phyloP scores from a whole-genome alignment of 805 yeast genomes.

The Cyberlindnera mycetangii region DNA sequence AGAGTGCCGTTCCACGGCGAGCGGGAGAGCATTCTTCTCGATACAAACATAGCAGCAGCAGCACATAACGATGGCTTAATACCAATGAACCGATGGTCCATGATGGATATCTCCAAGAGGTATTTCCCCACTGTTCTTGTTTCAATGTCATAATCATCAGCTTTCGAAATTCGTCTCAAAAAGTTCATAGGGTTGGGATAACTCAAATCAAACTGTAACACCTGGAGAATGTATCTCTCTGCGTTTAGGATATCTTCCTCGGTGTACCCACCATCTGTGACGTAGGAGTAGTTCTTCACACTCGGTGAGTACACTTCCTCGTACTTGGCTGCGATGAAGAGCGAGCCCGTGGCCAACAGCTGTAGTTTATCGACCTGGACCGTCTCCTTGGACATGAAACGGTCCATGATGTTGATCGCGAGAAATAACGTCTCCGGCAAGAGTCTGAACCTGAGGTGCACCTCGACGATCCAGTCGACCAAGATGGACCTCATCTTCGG shows the following conservation, averaged over 20 bases:
- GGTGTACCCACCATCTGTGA: slow-evolving; percentile 81
- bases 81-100: slow-evolving; percentile 74
- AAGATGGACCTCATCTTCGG: slow-evolving; percentile 84
- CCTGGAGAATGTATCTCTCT: slow-evolving; percentile 73
- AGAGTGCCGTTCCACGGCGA: slow-evolving; percentile 81
- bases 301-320: slow-evolving; percentile 91
- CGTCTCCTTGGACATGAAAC: slow-evolving; percentile 72
- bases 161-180: slow-evolving; percentile 81
- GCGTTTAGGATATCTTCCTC: slow-evolving; percentile 81
- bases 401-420: slow-evolving; percentile 83
- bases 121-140: slow-evolving; percentile 85
- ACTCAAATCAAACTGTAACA: slow-evolving; percentile 69
- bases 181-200: slow-evolving; percentile 92
- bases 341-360: slow-evolving; percentile 78
- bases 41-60: slow-evolving; percentile 85
- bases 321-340: slow-evolving; percentile 88
- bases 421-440: slow-evolving; percentile 82
- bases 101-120: slow-evolving; percentile 70
- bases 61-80: slow-evolving; percentile 73
- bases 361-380: slow-evolving; percentile 80
- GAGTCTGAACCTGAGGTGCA: slow-evolving; percentile 78
- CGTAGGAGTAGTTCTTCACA: slow-evolving; percentile 79
- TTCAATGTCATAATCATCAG: slow-evolving; percentile 84
- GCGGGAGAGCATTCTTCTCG: slow-evolving; percentile 67
- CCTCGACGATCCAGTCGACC: slow-evolving; percentile 93